Evolutionary conservation across 805 yeast genomes (phyloP), one percentile per base, ranked within the genome.

Genomic region (Sugiyamaella boreocaroliniensis): DNA sequence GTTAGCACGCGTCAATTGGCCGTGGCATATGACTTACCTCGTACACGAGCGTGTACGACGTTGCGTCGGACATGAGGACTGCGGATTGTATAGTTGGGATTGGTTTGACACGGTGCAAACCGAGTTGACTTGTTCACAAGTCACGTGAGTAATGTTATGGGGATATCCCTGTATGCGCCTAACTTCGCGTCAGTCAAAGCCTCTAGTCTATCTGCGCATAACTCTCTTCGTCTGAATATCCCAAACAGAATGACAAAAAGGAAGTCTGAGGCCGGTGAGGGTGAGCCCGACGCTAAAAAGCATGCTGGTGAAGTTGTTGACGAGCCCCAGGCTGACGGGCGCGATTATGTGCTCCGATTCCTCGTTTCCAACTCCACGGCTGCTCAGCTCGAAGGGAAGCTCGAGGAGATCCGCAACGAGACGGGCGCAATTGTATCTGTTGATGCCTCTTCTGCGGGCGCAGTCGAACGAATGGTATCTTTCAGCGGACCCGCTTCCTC

Each of bases 21-120:
- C 15, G 3, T 47, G 22, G 16, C 32, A 14, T 20, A 14, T 22
- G 26, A 52, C 60, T 49, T 53, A 61, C 62, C 64, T 62, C 63
- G 52, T 54, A 55, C 45, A 62, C 64, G 56, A 62, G 48, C 49
- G 65, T 61, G 50, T 62, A 62, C 51, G 61, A 59, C 40, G 63
- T 57, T 49, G 56, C 71, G 78, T 43, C 86, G 78, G 60, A 78
- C 78, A 61, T 74, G 49, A 51, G 49, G 12, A 42, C 16, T 12
- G 49, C 6, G 40, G 47, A 12, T 41, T 22, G 29, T 40, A 43
- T 22, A 22, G 26, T 22, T 22, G 26, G 26, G 46, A 19, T 45
- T 34, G n/a, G 32, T 20, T 37, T 43, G 49, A 40, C 29, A 45
- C 44, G 49, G 26, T 26, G 41, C 34, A 12, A 46, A 19, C 19